Conservation (phyloP, 371 early-diverging fungal species). For the Chytridium lagenaria region DNA sequence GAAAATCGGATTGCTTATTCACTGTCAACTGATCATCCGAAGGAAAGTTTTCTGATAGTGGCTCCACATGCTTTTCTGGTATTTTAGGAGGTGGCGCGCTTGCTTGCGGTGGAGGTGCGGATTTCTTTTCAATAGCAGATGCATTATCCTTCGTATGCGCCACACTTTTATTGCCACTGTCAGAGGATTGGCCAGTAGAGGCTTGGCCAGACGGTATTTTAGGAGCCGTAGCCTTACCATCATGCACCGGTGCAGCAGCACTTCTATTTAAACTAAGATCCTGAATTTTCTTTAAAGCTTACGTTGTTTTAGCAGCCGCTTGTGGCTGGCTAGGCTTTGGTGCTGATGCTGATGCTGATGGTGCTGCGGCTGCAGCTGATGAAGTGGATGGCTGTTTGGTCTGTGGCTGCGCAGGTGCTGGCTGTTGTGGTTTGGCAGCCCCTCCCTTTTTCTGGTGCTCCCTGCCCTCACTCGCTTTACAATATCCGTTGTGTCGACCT, state of each 20-base stretch:
- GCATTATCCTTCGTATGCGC: neutral
- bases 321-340: neutral
- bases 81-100: neutral
- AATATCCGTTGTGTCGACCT: slow-evolving; percentile 50
- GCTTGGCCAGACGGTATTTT: too few species aligned
- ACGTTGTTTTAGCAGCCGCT: neutral
- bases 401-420: neutral
- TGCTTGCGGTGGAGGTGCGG: neutral
- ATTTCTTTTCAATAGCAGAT: neutral
- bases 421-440: neutral
- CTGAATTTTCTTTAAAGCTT: too few species aligned
- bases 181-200: neutral
- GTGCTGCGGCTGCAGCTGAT: neutral
- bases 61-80: neutral
- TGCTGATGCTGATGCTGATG: neutral
- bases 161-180: neutral
- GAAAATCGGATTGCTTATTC: neutral
- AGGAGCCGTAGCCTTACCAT: too few species aligned
- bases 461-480: slow-evolving; percentile 53
- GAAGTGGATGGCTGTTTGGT: neutral
- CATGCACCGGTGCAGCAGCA: too few species aligned
- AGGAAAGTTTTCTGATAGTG: neutral
- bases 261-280: too few species aligned
- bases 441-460: slow-evolving; percentile 45
- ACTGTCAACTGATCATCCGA: neutral